Conservation (phyloP, 2,329 filamentous ascomycete species). For the Fusarium cyanostomum region DNA sequence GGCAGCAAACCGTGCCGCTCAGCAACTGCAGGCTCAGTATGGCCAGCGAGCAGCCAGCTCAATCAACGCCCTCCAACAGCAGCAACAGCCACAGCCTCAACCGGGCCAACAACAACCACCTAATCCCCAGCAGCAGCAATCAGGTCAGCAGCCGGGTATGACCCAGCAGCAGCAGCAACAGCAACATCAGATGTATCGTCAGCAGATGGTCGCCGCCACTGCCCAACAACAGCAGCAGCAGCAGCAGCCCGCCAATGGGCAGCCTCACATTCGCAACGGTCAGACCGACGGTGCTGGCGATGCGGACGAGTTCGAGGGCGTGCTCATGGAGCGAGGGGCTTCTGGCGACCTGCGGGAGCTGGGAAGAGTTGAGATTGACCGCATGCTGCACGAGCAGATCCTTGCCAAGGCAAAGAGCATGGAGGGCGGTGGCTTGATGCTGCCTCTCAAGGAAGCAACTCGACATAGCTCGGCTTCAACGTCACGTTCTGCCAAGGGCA, state of each 20-base stretch:
- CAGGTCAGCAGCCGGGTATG: conserved; percentile 41
- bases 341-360: conserved; percentile 64
- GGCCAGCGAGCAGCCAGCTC: conserved; percentile 72
- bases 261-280: conserved; percentile 49
- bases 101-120: conserved; percentile 35
- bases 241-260: conserved; percentile 47
- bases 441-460: conserved; percentile 70
- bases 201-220: conserved; percentile 39
- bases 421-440: conserved; percentile 80
- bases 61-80: conserved; percentile 68
- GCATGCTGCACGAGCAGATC: conserved; percentile 74
- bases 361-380: conserved; percentile 72
- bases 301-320: conserved; percentile 64
- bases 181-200: conserved; percentile 49
- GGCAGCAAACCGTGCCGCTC: conserved; percentile 64
- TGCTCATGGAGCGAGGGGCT: conserved; percentile 66
- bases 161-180: conserved; percentile 47
- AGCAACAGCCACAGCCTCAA: conserved; percentile 42
- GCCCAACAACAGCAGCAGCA: conserved; percentile 47
- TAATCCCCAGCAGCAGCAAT: conserved; percentile 45
- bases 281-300: conserved; percentile 81
- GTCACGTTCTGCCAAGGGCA: conserved; percentile 40
- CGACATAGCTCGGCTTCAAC: conserved; percentile 42
- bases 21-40: conserved; percentile 67
- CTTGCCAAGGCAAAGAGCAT: conserved; percentile 71